Evolutionary conservation across 192 early-diverging fungal genomes (phyloP).

Genomic region (Phycomyces nitens): DNA sequence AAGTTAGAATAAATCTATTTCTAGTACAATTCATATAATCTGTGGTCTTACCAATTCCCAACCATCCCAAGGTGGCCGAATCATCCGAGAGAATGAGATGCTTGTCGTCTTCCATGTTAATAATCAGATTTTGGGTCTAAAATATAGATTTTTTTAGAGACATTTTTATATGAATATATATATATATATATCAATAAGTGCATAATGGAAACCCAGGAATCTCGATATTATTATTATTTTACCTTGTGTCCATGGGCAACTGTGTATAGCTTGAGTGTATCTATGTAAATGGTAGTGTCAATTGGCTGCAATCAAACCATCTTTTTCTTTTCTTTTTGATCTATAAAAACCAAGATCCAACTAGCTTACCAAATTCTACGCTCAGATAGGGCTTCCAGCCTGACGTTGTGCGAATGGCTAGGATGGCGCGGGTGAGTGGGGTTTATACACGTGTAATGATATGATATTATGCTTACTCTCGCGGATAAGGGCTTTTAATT

Average conservation of each 20-base stretch:
- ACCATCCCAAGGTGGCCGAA: conserved; percentile 45
- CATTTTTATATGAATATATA: too few relatives aligned
- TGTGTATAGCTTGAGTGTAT: conserved; percentile 76
- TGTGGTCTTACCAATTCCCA: conserved; percentile 55
- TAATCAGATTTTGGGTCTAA: conserved; percentile 79
- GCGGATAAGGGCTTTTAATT: conserved; percentile 51
- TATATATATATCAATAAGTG: conserved; percentile 17
- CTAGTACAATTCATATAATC: conserved; percentile 8
- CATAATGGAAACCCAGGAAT: background rate
- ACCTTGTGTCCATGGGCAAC: conserved; percentile 72
- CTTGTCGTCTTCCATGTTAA: conserved; percentile 77
- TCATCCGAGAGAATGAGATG: conserved; percentile 59
- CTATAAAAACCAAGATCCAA: background rate
- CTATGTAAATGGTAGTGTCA: conserved; percentile 30
- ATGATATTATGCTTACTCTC: conserved; percentile 46
- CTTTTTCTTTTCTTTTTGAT: background rate
- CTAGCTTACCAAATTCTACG: conserved; percentile 58
- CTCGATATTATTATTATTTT: conserved; percentile 11
- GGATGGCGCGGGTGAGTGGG: background rate
- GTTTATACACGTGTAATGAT: background rate
- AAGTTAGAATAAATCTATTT: background rate
- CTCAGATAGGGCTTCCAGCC: conserved; percentile 68
- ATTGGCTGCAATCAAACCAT: background rate
- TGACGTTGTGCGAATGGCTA: conserved; percentile 58
- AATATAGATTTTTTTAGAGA: too few relatives aligned